Percentiles rank a stretch among this genome's conserved stretches.
Conservation (phyloP, 768 basidiomycete species). For the Leucosporidium creatinivorum region DNA sequence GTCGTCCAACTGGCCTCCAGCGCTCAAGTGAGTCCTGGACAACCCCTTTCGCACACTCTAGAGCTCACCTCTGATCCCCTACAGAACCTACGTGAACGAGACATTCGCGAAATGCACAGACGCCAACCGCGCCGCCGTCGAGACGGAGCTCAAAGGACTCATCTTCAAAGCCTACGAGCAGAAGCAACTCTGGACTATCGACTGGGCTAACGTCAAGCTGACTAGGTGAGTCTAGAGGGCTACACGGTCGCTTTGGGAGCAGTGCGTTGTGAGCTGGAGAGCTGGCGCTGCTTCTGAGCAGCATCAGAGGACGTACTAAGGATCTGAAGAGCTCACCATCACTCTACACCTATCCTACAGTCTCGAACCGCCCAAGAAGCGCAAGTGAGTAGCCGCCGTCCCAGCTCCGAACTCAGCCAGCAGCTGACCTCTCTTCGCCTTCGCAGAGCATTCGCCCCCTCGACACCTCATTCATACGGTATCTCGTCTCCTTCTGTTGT, state of each 20-base stretch:
- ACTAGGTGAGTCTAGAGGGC: conserved; percentile 56
- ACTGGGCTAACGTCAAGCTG: conserved; percentile 83
- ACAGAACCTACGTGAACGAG: conserved; percentile 88
- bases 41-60: neutral
- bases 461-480: conserved; percentile 31
- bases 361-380: conserved; percentile 29
- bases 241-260: neutral
- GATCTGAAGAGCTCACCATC: neutral
- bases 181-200: conserved; percentile 81
- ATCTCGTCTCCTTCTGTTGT: conserved; percentile 23
- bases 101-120: conserved; percentile 88
- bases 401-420: neutral
- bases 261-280: neutral
- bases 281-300: neutral
- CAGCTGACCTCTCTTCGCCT: neutral
- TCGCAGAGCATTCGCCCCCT: conserved; percentile 26
- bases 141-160: conserved; percentile 90
- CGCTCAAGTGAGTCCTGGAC: conserved; percentile 33
- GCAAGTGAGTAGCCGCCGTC: conserved; percentile 29
- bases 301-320: neutral
- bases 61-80: neutral
- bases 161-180: conserved; percentile 84
- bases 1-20: conserved; percentile 35
- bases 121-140: conserved; percentile 74
- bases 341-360: neutral